Conservation (phyloP, 345 rosid species). For the Barbarea vulgaris region DNA sequence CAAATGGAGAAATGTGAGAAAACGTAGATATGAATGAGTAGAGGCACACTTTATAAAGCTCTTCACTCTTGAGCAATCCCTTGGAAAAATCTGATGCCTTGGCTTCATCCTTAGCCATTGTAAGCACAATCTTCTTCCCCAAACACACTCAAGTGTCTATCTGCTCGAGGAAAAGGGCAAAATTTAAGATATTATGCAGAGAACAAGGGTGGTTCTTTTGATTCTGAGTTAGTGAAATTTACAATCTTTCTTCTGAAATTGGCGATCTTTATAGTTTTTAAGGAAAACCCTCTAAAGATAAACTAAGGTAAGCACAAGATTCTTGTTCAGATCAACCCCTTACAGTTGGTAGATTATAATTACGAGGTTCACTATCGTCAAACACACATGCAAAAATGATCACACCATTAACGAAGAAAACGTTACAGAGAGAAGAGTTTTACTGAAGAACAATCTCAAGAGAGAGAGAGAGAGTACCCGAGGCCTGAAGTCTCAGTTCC, state of each 20-base stretch:
- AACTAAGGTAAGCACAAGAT: not conserved
- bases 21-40: not conserved
- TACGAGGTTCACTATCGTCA: not conserved
- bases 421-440: not conserved
- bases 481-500: not conserved
- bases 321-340: not conserved
- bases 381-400: not conserved
- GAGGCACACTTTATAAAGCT: conserved; percentile 50
- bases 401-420: not conserved
- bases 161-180: not conserved
- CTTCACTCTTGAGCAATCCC: conserved; percentile 56
- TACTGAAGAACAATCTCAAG: not conserved
- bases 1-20: not conserved
- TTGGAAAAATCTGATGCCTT: conserved; percentile 16
- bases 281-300: not conserved
- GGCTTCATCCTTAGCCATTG: conserved; percentile 41
- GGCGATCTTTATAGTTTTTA: not conserved
- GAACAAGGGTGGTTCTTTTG: not conserved
- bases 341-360: not conserved
- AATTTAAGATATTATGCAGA: not conserved
- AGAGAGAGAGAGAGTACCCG: not conserved
- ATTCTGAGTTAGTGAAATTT: conserved; percentile 11
- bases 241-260: not conserved
- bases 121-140: not conserved
- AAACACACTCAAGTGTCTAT: not conserved